Evolutionary conservation across 495 filamentous ascomycete genomes (phyloP).

Genomic region (Trichocladium uniseriatum): DNA sequence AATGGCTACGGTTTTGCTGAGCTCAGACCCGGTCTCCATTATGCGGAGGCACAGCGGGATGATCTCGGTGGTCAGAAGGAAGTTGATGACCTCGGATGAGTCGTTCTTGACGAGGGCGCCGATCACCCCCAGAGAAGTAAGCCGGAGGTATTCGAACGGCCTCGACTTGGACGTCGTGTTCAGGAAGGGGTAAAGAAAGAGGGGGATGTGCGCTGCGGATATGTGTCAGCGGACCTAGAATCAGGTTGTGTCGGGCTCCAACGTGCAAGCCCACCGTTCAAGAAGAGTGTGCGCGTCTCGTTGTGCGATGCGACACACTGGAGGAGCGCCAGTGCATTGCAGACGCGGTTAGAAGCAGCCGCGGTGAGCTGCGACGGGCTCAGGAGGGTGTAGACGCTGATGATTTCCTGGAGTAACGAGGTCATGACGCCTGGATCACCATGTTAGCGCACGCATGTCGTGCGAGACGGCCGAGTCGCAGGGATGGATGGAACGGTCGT

Average conservation of each 20-base stretch:
- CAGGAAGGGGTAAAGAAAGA: conserved; percentile 96
- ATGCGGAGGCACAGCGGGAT: conserved; percentile 96
- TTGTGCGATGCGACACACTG: conserved; percentile 98
- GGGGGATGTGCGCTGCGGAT: conserved; percentile 80
- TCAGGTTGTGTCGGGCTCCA: background rate
- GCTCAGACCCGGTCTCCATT: conserved; percentile 98
- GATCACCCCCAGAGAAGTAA: conserved; percentile 97
- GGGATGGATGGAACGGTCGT: conserved; percentile 27
- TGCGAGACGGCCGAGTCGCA: background rate
- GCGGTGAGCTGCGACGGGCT: conserved; percentile 96
- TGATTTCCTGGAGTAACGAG: conserved; percentile 93
- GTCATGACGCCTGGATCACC: conserved; percentile 80
- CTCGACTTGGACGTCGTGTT: conserved; percentile 98
- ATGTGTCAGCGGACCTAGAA: conserved; percentile 10
- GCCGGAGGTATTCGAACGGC: conserved; percentile 94
- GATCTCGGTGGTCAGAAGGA: conserved; percentile 96
- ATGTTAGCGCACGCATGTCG: conserved; percentile 7
- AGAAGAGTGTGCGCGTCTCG: conserved; percentile 85
- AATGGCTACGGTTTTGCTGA: conserved; percentile 98
- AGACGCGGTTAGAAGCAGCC: conserved; percentile 92
- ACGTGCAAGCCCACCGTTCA: conserved; percentile 57
- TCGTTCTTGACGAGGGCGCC: conserved; percentile 98
- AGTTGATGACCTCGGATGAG: conserved; percentile 97
- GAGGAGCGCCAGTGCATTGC: conserved; percentile 91
- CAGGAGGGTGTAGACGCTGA: conserved; percentile 92